Evolutionary conservation across 345 rosid genomes (phyloP), one percentile per base, ranked within the genome.

Genomic region (Rubroshorea leprosula): DNA sequence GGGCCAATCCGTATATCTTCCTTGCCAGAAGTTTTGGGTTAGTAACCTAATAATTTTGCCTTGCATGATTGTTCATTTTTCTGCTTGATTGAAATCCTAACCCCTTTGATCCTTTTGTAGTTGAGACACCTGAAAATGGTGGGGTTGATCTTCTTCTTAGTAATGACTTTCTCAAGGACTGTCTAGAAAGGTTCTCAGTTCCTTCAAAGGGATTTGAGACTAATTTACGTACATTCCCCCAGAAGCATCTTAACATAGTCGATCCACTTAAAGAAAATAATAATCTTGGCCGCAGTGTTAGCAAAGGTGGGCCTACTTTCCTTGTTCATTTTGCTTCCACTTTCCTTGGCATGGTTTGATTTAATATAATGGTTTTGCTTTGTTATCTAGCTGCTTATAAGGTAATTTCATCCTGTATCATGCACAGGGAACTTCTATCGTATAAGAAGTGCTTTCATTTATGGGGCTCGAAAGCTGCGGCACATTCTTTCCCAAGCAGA

Each of bases 211-310:
- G 85, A 51, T 63, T 74, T 52, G 96, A 83, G 67, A 65, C 78
- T 58, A 77, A 61, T 43, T 70, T 73, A 46, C 87, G 81, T 23
- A 67, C 70, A 21, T 94, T 94, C 65, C 77, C 72, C 26, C 68
- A 70, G 25, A 94, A 85, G 83, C 77, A 85, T 74, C 82, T 94
- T 57, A 90, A 94, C 55, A 83, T 94, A 68, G 75, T 85, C 17
- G 99, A 94, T 72, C 97, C 97, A 0, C 69, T 94, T 23, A 85
- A 78, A 71, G 86, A 84, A 56, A 80, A 73, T 64, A 94, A 94
- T 70, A 94, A 90, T 73, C 90, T 90, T 51, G 99, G 99, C 23
- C 92, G 97, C 65, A 94, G 97, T 65, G 96, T 94, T 20, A 94
- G 85, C 87, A 85, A 83, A 90, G 95, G 99, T 88, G 69, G 63